Evolutionary conservation across 495 filamentous ascomycete genomes (phyloP).

Genomic region (Trichocladium antarcticum): DNA sequence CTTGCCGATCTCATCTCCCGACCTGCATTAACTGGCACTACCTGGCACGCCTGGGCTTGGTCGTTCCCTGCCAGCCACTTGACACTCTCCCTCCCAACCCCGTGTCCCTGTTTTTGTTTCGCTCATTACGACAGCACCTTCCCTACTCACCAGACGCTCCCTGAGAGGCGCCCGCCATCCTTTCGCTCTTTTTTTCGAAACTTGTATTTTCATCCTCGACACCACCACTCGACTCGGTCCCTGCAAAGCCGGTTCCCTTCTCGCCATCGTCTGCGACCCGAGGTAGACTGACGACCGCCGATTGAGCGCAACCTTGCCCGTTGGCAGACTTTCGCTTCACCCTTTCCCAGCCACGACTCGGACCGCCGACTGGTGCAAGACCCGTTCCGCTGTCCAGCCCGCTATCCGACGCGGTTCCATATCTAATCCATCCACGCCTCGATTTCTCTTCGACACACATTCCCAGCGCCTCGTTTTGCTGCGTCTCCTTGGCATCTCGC

Average conservation of each 20-base stretch:
- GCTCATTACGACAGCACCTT: conserved; percentile 6
- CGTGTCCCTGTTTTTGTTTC: conserved; percentile 6
- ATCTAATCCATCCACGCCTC: not conserved
- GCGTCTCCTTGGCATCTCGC: not conserved
- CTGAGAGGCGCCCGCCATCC: conserved; percentile 1
- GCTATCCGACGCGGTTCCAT: not conserved
- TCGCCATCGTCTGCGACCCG: not conserved
- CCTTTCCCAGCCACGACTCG: conserved; percentile 13
- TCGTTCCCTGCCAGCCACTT: not conserved
- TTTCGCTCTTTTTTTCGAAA: not conserved
- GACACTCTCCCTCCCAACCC: not conserved
- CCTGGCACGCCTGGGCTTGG: not conserved
- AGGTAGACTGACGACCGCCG: not conserved
- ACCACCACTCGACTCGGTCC: not conserved
- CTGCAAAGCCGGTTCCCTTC: not conserved
- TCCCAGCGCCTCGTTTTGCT: conserved; percentile 1
- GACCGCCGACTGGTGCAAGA: not conserved
- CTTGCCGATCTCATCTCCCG: conserved; percentile 13
- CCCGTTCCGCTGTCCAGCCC: not conserved
- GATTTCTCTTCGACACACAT: not conserved
- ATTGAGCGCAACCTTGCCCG: not conserved
- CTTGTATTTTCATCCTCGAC: not conserved
- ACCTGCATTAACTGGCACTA: conserved; percentile 14
- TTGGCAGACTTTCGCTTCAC: conserved; percentile 22
- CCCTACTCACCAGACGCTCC: conserved; percentile 4